These are phyloP conservation scores for Tolypocladium pustulatum DNA, from an alignment of 2,329 filamentous ascomycete genomes.

Conservation along the genomic window DNA sequence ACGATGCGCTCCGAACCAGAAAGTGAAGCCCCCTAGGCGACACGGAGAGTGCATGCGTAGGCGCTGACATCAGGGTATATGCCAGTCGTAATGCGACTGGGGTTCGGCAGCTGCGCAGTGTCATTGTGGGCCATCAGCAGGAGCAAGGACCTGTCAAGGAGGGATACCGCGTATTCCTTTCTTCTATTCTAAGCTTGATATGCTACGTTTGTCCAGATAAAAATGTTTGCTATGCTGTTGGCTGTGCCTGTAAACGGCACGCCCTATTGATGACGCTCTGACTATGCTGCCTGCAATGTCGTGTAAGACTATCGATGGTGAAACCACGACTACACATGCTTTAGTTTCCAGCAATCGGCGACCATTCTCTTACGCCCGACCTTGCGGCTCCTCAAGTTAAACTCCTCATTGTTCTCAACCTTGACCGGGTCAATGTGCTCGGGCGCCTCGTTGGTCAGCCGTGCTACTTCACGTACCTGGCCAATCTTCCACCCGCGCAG, in stretches of 20 bases:
- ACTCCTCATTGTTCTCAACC: slow-evolving; percentile 17
- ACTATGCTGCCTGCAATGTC: background rate
- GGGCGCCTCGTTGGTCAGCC: slow-evolving; percentile 16
- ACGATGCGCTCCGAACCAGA: background rate
- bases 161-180: too few relatives aligned
- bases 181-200: too few relatives aligned
- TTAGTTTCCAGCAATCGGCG: slow-evolving; percentile 17
- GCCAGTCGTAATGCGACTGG: too few relatives aligned
- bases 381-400: slow-evolving; percentile 16
- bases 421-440: slow-evolving; percentile 19
- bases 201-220: too few relatives aligned
- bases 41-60: background rate
- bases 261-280: background rate
- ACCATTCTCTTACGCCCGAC: slow-evolving; percentile 21
- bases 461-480: slow-evolving; percentile 20
- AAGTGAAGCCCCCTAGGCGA: background rate
- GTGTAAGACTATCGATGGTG: background rate
- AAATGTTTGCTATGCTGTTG: too few relatives aligned
- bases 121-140: too few relatives aligned
- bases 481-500: slow-evolving; percentile 28
- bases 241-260: background rate
- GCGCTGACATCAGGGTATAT: background rate
- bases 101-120: too few relatives aligned
- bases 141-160: too few relatives aligned
- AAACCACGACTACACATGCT: slow-evolving; percentile 11